Evolutionary conservation across 2,329 filamentous ascomycete species (phyloP), one percentile per base, ranked within the genome.

Genomic region (Aplosporella prunicola): DNA sequence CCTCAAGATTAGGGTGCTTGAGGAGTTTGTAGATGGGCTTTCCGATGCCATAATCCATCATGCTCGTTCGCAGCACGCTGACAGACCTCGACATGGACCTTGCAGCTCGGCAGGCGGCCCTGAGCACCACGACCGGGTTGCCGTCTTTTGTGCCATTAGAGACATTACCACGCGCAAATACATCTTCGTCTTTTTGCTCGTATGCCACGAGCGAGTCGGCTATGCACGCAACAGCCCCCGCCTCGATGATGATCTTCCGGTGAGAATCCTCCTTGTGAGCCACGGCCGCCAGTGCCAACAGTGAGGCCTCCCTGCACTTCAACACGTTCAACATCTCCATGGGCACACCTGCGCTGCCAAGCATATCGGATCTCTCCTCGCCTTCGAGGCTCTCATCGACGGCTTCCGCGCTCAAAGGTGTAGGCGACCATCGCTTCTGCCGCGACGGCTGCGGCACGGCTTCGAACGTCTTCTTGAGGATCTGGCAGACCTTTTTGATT

Each of bases 1-100:
- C 79, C 35, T 89, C 78, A 20, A 85, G 63, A 47, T 91, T 76
- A 5, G 72, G 69, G 57, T 91, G 82, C 40, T 71, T 76, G 45
- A 96, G 68, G 30, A 95, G 75, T 20, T 69, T 68, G 47, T 88
- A 81, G 6, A 94, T 65, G 3, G 88, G 88, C 47, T 77, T 72
- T 2, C 82, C 80, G 34, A 94, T 80, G 5, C 79, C 82, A 42
- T 85, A 78, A 58, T 98, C 91, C 41, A 94, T 84, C 31, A 98
- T 65, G 34, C 81, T 82, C 3, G 91, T 96, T 33, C 91, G 71
- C 13, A 96, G 64, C 28, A 89, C 79, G 54, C 76, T 83, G 15
- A 94, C 80, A 1, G 87, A 94, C 27, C 91, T 76, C 2, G 86
- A 85, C 32, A 96, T 67, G 55, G 87, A 83, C 44, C 84, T 74